Percentiles rank a stretch among this genome's conserved stretches.
phyloP scores from a whole-genome alignment of 1,139 yeast genomes.

The Lipomyces yarrowii region DNA sequence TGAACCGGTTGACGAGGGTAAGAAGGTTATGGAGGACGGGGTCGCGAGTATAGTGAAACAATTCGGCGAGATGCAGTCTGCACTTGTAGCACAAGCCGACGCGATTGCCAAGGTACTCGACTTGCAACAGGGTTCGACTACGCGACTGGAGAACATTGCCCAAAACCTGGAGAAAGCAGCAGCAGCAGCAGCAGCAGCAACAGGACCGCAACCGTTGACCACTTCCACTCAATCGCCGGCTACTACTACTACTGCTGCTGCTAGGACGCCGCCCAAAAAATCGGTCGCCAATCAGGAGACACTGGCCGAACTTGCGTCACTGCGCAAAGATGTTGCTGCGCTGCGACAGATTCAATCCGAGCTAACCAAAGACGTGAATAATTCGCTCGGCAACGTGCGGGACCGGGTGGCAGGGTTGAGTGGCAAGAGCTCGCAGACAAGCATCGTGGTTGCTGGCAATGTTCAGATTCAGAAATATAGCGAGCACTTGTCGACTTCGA shows the following conservation, averaged over 20 bases:
- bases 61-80: constrained; percentile 44
- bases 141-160: constrained; percentile 9
- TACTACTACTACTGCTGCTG: no score
- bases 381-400: constrained; percentile 51
- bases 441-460: constrained; percentile 39
- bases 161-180: constrained; percentile 3
- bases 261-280: neutral
- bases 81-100: constrained; percentile 44
- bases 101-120: constrained; percentile 31
- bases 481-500: constrained; percentile 69
- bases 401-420: constrained; percentile 55
- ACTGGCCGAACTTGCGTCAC: constrained; percentile 28
- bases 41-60: constrained; percentile 38
- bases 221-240: no score
- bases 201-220: neutral
- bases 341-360: constrained; percentile 61
- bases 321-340: constrained; percentile 62
- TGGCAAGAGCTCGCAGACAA: constrained; percentile 35
- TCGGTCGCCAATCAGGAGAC: neutral
- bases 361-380: constrained; percentile 50
- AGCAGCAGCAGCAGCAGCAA: neutral
- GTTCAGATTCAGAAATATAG: constrained; percentile 80
- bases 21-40: constrained; percentile 42
- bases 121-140: constrained; percentile 11
- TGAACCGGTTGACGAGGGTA: constrained; percentile 42